phyloP scores from a whole-genome alignment of 176 grass and related monocot species.

The Phragmites australis region DNA sequence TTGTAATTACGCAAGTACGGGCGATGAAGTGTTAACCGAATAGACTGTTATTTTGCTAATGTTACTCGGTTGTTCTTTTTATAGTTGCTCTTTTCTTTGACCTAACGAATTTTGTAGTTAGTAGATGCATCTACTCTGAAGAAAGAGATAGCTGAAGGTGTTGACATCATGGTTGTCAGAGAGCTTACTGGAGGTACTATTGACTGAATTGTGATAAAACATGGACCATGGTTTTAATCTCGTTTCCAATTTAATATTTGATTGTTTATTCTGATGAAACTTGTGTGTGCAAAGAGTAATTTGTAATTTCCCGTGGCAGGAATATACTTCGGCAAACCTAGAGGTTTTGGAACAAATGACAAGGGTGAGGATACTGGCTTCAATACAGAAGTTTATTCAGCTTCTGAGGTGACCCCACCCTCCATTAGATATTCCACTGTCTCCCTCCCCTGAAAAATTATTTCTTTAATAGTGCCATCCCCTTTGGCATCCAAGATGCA shows the following conservation, averaged over 20 bases:
- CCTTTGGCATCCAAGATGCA: not conserved
- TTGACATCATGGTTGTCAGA: constrained; percentile 96
- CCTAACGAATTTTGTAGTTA: constrained; percentile 51
- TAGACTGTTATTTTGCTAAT: not conserved
- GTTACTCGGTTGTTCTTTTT: not conserved
- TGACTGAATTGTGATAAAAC: not conserved
- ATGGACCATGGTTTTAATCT: not conserved
- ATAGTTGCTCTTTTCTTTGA: not conserved
- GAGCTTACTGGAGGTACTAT: constrained; percentile 89
- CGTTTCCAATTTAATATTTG: not conserved
- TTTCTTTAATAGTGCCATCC: constrained; percentile 6
- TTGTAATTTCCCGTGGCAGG: constrained; percentile 17
- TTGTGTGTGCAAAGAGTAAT: not conserved
- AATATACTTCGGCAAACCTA: constrained; percentile 86
- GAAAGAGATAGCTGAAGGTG: constrained; percentile 86
- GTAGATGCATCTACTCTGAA: constrained; percentile 91
- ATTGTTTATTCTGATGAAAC: not conserved
- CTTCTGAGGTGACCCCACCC: constrained; percentile 53
- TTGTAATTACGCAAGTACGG: not conserved
- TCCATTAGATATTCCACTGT: not conserved
- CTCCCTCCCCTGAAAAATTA: not conserved
- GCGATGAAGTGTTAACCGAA: not conserved
- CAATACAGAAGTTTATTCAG: constrained; percentile 91
- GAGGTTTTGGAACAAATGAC: constrained; percentile 90
- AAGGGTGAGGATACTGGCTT: constrained; percentile 80